Percentiles rank a stretch among this genome's conserved stretches.
phyloP scores from a whole-genome alignment of 352 stramenopile genomes.

The Albugo candida region DNA sequence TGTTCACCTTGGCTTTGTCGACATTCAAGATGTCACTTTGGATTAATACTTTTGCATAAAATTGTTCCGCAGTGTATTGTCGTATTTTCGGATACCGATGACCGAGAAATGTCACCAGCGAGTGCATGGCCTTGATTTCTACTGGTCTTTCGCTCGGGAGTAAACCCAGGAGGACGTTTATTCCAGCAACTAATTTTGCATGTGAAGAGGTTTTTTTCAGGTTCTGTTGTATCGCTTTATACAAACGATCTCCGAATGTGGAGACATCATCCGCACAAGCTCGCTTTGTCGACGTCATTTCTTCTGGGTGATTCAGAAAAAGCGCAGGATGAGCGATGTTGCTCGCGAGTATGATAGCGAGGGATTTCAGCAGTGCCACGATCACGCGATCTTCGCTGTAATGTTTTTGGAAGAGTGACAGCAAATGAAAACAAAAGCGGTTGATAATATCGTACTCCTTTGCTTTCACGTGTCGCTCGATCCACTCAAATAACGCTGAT shows the following conservation, averaged over 20 bases:
- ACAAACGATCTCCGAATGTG: constrained; percentile 40
- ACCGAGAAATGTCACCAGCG: constrained; percentile 49
- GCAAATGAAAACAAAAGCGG: constrained; percentile 43
- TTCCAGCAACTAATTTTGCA: constrained; percentile 42
- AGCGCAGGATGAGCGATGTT: not conserved
- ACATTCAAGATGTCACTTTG: constrained; percentile 35
- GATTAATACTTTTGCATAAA: constrained; percentile 65
- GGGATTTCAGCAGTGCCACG: constrained; percentile 74
- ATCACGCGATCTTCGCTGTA: constrained; percentile 59
- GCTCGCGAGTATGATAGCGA: constrained; percentile 37
- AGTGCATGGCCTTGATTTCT: constrained; percentile 32
- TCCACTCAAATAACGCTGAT: constrained; percentile 34
- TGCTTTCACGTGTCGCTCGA: constrained; percentile 21
- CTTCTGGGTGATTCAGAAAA: not conserved
- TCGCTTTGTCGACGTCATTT: constrained; percentile 6
- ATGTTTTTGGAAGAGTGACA: constrained; percentile 40
- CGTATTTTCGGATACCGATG: constrained; percentile 77
- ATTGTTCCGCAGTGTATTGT: constrained; percentile 57
- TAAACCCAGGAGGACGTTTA: constrained; percentile 51
- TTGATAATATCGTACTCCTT: constrained; percentile 46
- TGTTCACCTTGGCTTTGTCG: constrained; percentile 32
- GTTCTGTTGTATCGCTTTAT: constrained; percentile 39
- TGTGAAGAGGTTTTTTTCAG: constrained; percentile 25
- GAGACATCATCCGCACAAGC: constrained; percentile 12
- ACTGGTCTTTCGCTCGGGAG: constrained; percentile 39